Evolutionary conservation across 805 yeast genomes (phyloP), one percentile per base, ranked within the genome.

Genomic region (Ogataea paradorogensis): DNA sequence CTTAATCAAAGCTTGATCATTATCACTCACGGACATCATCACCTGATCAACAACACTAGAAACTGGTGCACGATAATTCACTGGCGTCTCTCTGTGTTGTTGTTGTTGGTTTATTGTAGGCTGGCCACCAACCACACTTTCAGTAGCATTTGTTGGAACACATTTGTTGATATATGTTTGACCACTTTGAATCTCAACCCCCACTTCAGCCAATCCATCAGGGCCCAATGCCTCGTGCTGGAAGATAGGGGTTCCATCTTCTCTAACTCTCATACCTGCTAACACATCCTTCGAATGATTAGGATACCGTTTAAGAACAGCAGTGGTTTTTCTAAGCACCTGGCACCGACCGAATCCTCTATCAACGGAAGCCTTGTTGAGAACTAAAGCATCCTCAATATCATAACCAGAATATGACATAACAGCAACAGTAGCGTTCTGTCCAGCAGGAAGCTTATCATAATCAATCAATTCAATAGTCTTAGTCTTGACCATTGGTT

Each of bases 331-430:
- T 57, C 95, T 76, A 47, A 95, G 75, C 3, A 89, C 95, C 66
- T 93, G 99, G 69, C 99, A 93, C 53, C 99, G 81, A 29, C 99
- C 99, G 62, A 88, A 93, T 1, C 99, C 99, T 59, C 99, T 77
- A 59, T 93, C 99, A 40, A 93, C 74, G 0, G 96, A 87, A 0
- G 98, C 72, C 63, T 91, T 93, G 66, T 93, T 93, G 53, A 93
- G 68, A 15, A 93, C 97, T 59, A 93, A 73, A 5, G 99, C 99
- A 80, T 93, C 99, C 68, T 93, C 98, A 62, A 93, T 93, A 85
- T 93, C 99, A 61, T 93, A 93, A 48, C 99, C 99, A 0, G 98
- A 91, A 58, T 93, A 93, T 7, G 96, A 88, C 99, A 93, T 93
- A 27, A 93, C 99, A 2, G 99, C 99, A 42, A 93, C 99, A 1